phyloP scores from a whole-genome alignment of 1,139 yeast genomes.

The Blastobotrys malaysiensis region DNA sequence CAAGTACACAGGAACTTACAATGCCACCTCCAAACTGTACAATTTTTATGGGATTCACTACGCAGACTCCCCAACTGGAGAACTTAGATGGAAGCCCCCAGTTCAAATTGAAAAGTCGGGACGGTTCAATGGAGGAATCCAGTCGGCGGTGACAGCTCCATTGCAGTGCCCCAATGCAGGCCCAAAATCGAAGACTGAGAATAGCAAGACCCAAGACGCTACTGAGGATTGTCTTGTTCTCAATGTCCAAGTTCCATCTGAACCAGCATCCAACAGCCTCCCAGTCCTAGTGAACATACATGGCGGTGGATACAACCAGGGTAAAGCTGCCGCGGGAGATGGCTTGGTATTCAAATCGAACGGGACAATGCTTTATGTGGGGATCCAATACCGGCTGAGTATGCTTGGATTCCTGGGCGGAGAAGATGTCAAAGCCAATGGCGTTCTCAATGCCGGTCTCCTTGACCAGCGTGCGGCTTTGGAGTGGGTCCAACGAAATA shows the following conservation, averaged over 20 bases:
- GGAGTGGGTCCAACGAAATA: conserved; percentile 36
- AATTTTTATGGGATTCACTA: conserved; percentile 5
- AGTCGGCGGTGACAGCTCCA: conserved; percentile 1
- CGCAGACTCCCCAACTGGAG: conserved; percentile 5
- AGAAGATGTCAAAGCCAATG: conserved; percentile 21
- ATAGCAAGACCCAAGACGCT: background rate
- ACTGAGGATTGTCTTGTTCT: conserved; percentile 22
- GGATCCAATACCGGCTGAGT: conserved; percentile 33
- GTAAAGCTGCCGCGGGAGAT: background rate
- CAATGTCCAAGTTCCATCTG: conserved; percentile 18
- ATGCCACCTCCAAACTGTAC: background rate
- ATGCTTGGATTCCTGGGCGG: conserved; percentile 32
- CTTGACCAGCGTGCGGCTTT: conserved; percentile 35
- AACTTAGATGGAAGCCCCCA: conserved; percentile 3
- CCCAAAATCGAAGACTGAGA: background rate
- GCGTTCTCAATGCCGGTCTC: conserved; percentile 29
- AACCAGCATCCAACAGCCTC: conserved; percentile 1
- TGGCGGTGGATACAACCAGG: background rate
- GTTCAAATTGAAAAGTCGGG: background rate
- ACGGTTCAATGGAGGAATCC: background rate
- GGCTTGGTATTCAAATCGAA: conserved; percentile 5
- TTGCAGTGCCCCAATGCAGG: background rate
- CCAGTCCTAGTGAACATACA: background rate
- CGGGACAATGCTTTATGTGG: background rate
- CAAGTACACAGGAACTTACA: background rate